Conservation (phyloP, 1,139 yeast species). For the Entelexis paramagnoliae region DNA sequence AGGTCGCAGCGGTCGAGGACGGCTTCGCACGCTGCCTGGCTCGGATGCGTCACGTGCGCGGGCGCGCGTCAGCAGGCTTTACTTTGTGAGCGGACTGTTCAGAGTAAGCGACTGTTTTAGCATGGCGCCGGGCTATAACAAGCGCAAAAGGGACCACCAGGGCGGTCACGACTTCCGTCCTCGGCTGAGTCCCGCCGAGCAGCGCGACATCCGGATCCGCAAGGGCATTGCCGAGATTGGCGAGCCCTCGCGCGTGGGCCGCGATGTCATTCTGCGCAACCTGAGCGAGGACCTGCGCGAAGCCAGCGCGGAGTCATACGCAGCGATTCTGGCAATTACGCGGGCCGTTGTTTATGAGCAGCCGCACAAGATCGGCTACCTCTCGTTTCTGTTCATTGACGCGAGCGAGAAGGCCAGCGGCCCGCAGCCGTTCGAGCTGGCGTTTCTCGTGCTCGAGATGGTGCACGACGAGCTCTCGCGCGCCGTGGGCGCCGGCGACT, state of each 20-base stretch:
- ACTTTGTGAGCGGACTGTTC: no score
- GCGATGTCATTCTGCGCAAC: conserved; percentile 43
- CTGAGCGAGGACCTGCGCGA: conserved; percentile 48
- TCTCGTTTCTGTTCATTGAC: conserved; percentile 58
- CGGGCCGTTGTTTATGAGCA: conserved; percentile 71
- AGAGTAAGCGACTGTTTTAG: no score
- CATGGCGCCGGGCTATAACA: conserved; percentile 3
- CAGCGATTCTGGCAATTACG: conserved; percentile 51
- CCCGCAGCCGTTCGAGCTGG: conserved; percentile 41
- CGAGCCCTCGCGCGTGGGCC: conserved; percentile 31
- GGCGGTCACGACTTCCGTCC: conserved; percentile 14
- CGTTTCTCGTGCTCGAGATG: conserved; percentile 59
- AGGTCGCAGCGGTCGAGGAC: no score
- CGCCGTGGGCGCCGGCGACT: conserved; percentile 41
- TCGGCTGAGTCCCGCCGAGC: conserved; percentile 19
- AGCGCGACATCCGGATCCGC: conserved; percentile 17
- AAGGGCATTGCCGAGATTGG: conserved; percentile 24
- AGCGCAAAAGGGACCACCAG: conserved; percentile 14
- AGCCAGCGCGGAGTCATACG: conserved; percentile 47
- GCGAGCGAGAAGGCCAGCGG: conserved; percentile 29
- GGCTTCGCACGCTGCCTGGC: no score
- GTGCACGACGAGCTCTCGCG: conserved; percentile 54
- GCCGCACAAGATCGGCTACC: conserved; percentile 72
- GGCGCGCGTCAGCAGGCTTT: no score
- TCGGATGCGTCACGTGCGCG: no score